These are phyloP conservation scores for Phaeosphaeria sp. DNA, from an alignment of 2,329 filamentous ascomycete species.

Conservation along the genomic window DNA sequence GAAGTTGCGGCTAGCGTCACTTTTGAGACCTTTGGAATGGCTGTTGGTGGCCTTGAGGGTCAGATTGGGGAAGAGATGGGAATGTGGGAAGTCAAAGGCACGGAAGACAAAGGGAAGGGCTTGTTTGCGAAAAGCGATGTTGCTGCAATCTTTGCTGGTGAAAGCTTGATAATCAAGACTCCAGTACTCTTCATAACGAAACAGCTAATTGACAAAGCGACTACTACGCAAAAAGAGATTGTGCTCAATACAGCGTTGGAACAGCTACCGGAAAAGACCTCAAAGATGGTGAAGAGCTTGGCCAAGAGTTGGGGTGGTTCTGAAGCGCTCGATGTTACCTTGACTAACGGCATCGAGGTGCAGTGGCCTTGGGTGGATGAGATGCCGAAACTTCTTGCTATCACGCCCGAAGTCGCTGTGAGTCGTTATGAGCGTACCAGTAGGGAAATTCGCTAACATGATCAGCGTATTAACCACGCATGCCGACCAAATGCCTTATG, in stretches of 20 bases:
- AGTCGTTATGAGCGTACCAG: slow-evolving; percentile 9
- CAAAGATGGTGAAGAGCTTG: slow-evolving; percentile 17
- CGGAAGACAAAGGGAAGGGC: slow-evolving; percentile 29
- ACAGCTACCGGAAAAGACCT: slow-evolving; percentile 31
- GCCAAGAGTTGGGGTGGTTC: slow-evolving; percentile 21
- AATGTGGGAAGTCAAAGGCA: slow-evolving; percentile 29
- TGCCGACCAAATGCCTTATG: slow-evolving; percentile 43
- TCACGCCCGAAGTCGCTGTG: slow-evolving; percentile 40
- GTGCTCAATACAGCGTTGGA: slow-evolving; percentile 27
- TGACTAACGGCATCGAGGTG: slow-evolving; percentile 31
- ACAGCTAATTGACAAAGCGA: slow-evolving; percentile 15
- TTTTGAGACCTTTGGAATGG: slow-evolving; percentile 18
- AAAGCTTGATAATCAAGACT: slow-evolving; percentile 30
- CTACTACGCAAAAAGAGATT: slow-evolving; percentile 9
- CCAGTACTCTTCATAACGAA: slow-evolving; percentile 31
- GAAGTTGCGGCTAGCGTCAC: slow-evolving; percentile 30
- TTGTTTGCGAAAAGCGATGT: slow-evolving; percentile 30
- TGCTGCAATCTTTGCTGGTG: slow-evolving; percentile 26
- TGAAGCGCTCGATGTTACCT: slow-evolving; percentile 29
- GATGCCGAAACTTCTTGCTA: slow-evolving; percentile 22
- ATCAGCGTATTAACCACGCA: slow-evolving; percentile 43
- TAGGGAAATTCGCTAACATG: neutral
- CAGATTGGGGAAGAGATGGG: slow-evolving; percentile 20
- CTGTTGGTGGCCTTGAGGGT: slow-evolving; percentile 16
- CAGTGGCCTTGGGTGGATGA: slow-evolving; percentile 31